A percentile compares a stretch with the other conserved stretches of the same genome.
phyloP scores from a whole-genome alignment of 768 basidiomycete genomes.

The Coprinopsis sp. region DNA sequence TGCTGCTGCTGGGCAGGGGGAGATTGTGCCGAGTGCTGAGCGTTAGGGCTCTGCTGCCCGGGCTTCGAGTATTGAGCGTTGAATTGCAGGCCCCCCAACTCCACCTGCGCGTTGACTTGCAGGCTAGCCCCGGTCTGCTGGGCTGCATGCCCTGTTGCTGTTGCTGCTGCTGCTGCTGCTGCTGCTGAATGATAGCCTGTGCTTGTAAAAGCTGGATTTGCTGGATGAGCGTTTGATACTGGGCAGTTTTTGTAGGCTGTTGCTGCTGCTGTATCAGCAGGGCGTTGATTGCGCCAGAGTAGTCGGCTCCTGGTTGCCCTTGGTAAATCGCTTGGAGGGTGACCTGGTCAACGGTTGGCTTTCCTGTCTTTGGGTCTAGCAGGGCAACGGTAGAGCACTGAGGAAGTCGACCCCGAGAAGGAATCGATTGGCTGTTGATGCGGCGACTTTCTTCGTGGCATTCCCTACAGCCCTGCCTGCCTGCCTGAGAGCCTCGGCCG shows the following conservation, averaged over 20 bases:
- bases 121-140: not conserved
- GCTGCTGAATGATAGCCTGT: slow-evolving; percentile 12
- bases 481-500: not conserved
- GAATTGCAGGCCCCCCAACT: too few relatives aligned
- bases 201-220: slow-evolving; percentile 15
- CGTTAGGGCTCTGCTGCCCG: too few relatives aligned
- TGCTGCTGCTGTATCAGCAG: slow-evolving; percentile 26
- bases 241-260: slow-evolving; percentile 10
- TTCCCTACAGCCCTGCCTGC: not conserved
- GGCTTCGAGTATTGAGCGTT: too few relatives aligned
- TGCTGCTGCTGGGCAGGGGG: not conserved
- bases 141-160: not conserved
- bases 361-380: not conserved
- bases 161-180: not conserved
- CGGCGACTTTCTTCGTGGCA: not conserved
- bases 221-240: slow-evolving; percentile 6
- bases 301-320: slow-evolving; percentile 28
- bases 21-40: too few relatives aligned
- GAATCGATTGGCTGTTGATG: not conserved
- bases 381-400: not conserved
- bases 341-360: not conserved
- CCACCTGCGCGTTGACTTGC: not conserved
- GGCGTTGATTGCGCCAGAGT: slow-evolving; percentile 27
- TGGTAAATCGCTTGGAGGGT: slow-evolving; percentile 27
- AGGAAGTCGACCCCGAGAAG: not conserved